phyloP scores from a whole-genome alignment of 257 asterid genomes.

The Ehretia macrophylla region DNA sequence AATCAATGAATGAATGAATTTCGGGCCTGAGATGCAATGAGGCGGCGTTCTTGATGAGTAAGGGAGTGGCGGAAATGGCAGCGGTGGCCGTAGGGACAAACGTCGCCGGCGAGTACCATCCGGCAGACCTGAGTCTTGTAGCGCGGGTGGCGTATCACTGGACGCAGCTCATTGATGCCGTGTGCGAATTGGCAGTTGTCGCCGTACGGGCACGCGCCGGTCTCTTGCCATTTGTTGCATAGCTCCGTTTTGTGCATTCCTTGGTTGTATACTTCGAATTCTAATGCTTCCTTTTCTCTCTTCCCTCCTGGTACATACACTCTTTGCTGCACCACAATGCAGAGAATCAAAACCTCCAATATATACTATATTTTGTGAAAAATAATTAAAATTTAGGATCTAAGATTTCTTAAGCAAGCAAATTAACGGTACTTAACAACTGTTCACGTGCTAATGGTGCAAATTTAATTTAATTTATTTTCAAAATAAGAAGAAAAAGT shows the following conservation, averaged over 20 bases:
- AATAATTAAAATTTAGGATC: neutral
- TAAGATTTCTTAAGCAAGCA: neutral
- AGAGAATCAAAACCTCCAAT: neutral
- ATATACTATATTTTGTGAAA: neutral
- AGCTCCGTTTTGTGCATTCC: conserved; percentile 79
- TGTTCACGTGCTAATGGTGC: neutral
- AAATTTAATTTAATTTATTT: too few relatives aligned
- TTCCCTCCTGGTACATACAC: conserved; percentile 47
- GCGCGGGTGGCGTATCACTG: conserved; percentile 84
- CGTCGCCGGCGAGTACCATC: conserved; percentile 66
- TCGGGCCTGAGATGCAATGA: neutral
- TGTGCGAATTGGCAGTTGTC: conserved; percentile 80
- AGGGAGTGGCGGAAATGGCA: conserved; percentile 88
- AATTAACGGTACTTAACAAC: neutral
- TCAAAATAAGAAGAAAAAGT: too few relatives aligned
- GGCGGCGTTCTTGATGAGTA: conserved; percentile 44
- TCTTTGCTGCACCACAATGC: conserved; percentile 41
- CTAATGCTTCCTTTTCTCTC: conserved; percentile 44
- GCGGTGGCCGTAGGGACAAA: conserved; percentile 78
- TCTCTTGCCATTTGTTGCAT: conserved; percentile 88
- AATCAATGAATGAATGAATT: neutral
- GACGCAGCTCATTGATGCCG: conserved; percentile 68
- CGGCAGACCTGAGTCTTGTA: conserved; percentile 81
- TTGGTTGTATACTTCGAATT: conserved; percentile 68
- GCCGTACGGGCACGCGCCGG: conserved; percentile 65